Percentiles rank a stretch among this genome's conserved stretches.
Conservation (phyloP, 129 eudicot genomes). For the carrot (Daucus carota) region DH1_v3.0 NC_030383.2:6842501-6843000, state of each 20-base stretch:
- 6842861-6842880: not conserved
- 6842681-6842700: too few species aligned
- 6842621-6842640: not conserved
- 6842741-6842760: not conserved
- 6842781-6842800: not conserved
- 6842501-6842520: constrained; percentile 78
- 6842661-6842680: too few species aligned
- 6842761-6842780: not conserved
- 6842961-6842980: too few species aligned
- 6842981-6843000: too few species aligned
- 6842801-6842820: not conserved
- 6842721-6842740: not conserved
- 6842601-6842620: too few species aligned
- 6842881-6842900: not conserved
- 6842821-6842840: not conserved
- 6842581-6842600: too few species aligned
- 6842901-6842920: too few species aligned
- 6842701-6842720: not conserved
- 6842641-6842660: not conserved
- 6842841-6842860: not conserved
- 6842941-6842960: too few species aligned
- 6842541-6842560: constrained; percentile 64
- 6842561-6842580: not conserved
- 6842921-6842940: too few species aligned
- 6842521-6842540: constrained; percentile 86